Evolutionary conservation across 495 filamentous ascomycete species (phyloP).

Genomic region (Aeminium ludgeri): DNA sequence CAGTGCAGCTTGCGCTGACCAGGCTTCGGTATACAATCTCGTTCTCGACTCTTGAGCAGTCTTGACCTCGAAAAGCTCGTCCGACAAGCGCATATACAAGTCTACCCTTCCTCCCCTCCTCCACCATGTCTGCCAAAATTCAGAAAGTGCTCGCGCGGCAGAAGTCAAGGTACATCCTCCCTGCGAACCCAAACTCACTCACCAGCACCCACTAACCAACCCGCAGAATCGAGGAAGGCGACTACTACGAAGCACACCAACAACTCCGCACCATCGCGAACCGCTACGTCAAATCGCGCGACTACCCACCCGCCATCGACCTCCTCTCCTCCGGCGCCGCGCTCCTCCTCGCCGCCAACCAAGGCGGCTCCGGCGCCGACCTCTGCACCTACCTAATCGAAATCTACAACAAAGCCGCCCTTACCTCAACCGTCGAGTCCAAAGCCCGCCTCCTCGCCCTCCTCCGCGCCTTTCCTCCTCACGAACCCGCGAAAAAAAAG

Average conservation of each 20-base stretch:
- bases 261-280: conserved; percentile 87
- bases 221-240: conserved; percentile 69
- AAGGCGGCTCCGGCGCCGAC: conserved; percentile 85
- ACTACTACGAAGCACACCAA: conserved; percentile 95
- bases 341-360: conserved; percentile 69
- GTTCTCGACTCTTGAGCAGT: too few relatives aligned
- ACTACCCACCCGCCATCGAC: conserved; percentile 71
- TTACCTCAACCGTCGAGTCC: conserved; percentile 47
- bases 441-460: conserved; percentile 48
- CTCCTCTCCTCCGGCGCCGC: conserved; percentile 72
- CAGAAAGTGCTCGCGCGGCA: conserved; percentile 58
- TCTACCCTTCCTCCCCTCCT: too few relatives aligned
- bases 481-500: conserved; percentile 80
- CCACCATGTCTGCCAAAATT: conserved; percentile 34
- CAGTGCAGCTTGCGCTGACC: too few relatives aligned
- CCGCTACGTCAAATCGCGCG: conserved; percentile 70
- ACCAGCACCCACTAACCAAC: conserved; percentile 3
- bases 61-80: too few relatives aligned
- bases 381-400: conserved; percentile 71
- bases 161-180: conserved; percentile 41
- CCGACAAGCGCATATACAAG: too few relatives aligned
- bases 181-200: neutral
- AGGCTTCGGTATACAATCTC: too few relatives aligned
- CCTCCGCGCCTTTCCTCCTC: conserved; percentile 59
- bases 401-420: conserved; percentile 68